These are phyloP conservation scores for Gossypium thurberi DNA, from an alignment of 345 rosid species.

Conservation along the genomic window DNA sequence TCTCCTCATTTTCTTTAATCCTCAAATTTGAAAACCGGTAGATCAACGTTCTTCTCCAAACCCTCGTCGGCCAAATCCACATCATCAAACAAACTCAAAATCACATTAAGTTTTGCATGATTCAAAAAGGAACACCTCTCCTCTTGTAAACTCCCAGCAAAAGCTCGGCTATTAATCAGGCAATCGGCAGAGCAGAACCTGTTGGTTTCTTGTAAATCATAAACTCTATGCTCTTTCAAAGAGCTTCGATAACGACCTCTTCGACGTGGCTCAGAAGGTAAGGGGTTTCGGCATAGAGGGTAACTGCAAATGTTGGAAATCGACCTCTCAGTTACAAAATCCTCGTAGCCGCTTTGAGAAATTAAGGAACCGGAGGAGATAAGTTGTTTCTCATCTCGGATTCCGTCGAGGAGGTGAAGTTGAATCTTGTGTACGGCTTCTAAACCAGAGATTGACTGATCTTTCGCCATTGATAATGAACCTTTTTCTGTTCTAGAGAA, in stretches of 20 bases:
- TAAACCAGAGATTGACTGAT: slow-evolving; percentile 29
- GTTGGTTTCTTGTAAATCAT: slow-evolving; percentile 48
- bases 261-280: slow-evolving; percentile 43
- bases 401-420: slow-evolving; percentile 54
- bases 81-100: slow-evolving; percentile 42
- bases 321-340: slow-evolving; percentile 65
- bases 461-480: slow-evolving; percentile 24
- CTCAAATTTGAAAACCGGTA: slow-evolving; percentile 41
- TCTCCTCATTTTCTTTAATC: slow-evolving; percentile 48
- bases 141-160: slow-evolving; percentile 40
- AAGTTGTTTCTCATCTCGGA: slow-evolving; percentile 46
- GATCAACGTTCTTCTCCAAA: slow-evolving; percentile 30
- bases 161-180: slow-evolving; percentile 49
- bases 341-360: slow-evolving; percentile 54
- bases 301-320: slow-evolving; percentile 61
- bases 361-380: slow-evolving; percentile 55
- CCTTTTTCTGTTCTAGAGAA: background rate
- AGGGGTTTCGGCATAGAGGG: slow-evolving; percentile 45
- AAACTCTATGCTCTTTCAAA: slow-evolving; percentile 63
- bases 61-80: slow-evolving; percentile 15
- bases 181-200: slow-evolving; percentile 68
- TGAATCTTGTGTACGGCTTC: slow-evolving; percentile 61
- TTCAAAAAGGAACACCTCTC: slow-evolving; percentile 46
- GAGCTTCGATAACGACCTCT: slow-evolving; percentile 66
- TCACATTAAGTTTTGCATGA: slow-evolving; percentile 34